Evolutionary conservation across 2,329 filamentous ascomycete genomes (phyloP).

Genomic region (Paecilomyces variotii): DNA sequence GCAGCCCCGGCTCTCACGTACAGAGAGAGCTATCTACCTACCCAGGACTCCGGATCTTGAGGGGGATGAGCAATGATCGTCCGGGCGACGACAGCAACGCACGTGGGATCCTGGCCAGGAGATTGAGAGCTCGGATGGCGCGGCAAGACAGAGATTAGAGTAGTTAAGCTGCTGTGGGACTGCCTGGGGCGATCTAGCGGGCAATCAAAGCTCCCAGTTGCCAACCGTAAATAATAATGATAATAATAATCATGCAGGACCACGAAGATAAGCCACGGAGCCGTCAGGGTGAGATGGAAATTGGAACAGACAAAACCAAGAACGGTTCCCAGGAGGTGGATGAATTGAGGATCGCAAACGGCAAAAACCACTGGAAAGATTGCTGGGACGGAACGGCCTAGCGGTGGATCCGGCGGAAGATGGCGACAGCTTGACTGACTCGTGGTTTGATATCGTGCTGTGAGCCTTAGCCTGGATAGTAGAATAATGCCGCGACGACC

Average conservation of each 20-base stretch:
- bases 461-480: too few relatives aligned
- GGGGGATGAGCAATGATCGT: background rate
- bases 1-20: background rate
- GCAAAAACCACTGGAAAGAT: background rate
- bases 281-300: background rate
- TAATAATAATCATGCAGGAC: background rate
- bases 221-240: background rate
- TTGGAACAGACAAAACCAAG: background rate
- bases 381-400: background rate
- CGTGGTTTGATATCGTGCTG: constrained; percentile 11
- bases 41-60: background rate
- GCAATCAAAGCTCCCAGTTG: background rate
- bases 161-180: background rate
- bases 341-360: background rate
- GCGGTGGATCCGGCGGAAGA: background rate
- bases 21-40: background rate
- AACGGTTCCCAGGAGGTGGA: background rate
- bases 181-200: background rate
- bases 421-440: constrained; percentile 6
- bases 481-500: background rate
- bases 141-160: background rate
- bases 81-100: background rate
- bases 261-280: background rate
- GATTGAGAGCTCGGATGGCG: background rate
- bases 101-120: background rate